Evolutionary conservation across 148 eudicot species (phyloP).

Genomic region (Vaccinium macrocarpon): DNA sequence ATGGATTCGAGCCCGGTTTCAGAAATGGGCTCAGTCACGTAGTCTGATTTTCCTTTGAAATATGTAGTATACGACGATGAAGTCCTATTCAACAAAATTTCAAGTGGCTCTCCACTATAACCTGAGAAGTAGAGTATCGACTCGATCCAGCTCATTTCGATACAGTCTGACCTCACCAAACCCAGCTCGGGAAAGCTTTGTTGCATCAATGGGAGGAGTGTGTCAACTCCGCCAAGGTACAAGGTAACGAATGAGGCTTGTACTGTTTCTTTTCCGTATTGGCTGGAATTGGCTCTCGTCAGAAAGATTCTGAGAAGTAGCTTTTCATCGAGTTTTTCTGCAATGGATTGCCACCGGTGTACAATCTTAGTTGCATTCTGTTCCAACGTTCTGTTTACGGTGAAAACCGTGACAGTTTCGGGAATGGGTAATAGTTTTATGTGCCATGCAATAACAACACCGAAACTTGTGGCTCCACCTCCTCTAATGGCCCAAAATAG

Average conservation of each 20-base stretch:
- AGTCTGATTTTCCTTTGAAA: not conserved
- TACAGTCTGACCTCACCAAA: conserved; percentile 7
- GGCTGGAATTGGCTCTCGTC: not conserved
- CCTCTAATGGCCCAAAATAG: conserved; percentile 17
- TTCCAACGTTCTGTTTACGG: not conserved
- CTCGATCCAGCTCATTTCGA: conserved; percentile 7
- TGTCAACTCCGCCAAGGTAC: conserved; percentile 7
- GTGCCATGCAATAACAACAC: conserved; percentile 6
- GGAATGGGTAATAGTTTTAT: conserved; percentile 5
- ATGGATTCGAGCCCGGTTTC: not conserved
- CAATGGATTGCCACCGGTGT: conserved; percentile 3
- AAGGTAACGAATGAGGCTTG: not conserved
- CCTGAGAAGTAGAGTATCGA: not conserved
- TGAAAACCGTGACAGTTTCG: conserved; percentile 11
- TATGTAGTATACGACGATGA: accelerated
- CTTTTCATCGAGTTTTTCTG: not conserved
- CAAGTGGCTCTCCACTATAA: not conserved
- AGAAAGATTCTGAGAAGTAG: not conserved
- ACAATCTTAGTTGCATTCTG: not conserved
- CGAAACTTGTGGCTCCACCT: conserved; percentile 14
- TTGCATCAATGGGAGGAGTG: conserved; percentile 4
- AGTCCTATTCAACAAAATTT: conserved; percentile 3
- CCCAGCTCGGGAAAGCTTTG: conserved; percentile 16
- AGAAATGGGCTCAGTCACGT: too few relatives aligned
- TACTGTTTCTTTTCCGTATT: not conserved